Evolutionary conservation across 192 early-diverging fungal genomes (phyloP).

Genomic region (Podochytrium sp.): DNA sequence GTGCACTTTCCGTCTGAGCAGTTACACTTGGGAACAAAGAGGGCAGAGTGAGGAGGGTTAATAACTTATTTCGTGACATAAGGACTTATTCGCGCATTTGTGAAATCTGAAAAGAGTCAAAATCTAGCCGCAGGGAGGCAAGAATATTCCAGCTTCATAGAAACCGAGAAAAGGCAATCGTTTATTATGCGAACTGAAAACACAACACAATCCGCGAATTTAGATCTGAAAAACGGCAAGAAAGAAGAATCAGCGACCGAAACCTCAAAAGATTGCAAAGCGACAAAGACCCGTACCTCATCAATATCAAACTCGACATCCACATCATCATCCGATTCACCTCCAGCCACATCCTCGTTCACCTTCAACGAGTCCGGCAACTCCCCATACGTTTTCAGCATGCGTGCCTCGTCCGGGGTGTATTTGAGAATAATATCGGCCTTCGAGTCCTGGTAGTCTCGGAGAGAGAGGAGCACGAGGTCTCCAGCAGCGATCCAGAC

Average conservation of each 20-base stretch:
- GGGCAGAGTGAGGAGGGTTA: no score
- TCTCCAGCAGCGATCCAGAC: slow-evolving; percentile 90
- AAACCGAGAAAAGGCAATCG: no score
- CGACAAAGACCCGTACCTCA: slow-evolving; percentile 51
- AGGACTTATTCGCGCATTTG: no score
- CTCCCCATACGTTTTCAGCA: slow-evolving; percentile 93
- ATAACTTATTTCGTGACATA: no score
- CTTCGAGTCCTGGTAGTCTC: slow-evolving; percentile 92
- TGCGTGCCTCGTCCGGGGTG: slow-evolving; percentile 89
- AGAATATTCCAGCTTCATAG: no score
- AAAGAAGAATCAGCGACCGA: background rate
- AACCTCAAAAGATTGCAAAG: background rate
- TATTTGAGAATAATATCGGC: slow-evolving; percentile 97
- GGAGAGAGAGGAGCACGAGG: slow-evolving; percentile 83
- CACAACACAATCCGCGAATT: background rate
- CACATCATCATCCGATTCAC: slow-evolving; percentile 58
- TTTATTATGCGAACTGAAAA: no score
- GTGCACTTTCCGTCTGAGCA: no score
- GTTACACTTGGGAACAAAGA: no score
- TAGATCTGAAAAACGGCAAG: slow-evolving; percentile 14
- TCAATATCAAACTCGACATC: slow-evolving; percentile 95
- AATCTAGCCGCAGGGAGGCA: no score
- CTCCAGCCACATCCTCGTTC: slow-evolving; percentile 72
- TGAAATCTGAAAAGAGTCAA: no score
- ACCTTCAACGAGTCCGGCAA: slow-evolving; percentile 89